Evolutionary conservation across 2,329 filamentous ascomycete genomes (phyloP).

Genomic region (Beauveria sp.): DNA sequence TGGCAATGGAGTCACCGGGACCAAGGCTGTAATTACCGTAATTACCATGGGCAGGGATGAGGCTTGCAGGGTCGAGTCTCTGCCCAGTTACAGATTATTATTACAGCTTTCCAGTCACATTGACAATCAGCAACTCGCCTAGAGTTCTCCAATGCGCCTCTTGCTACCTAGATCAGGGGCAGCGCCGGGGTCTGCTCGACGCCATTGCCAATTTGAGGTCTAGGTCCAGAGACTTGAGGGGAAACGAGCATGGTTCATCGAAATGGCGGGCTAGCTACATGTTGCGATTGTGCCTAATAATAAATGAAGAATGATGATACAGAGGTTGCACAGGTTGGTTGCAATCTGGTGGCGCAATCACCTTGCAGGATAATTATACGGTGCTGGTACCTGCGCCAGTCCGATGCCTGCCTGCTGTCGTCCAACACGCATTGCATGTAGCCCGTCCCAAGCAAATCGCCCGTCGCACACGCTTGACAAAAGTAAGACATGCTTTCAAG

Average conservation of each 20-base stretch:
- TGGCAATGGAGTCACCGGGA: background rate
- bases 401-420: background rate
- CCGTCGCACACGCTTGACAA: no score
- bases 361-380: background rate
- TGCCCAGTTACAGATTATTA: background rate
- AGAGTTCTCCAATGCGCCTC: background rate
- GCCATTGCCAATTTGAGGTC: background rate
- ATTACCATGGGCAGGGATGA: slow-evolving; percentile 16
- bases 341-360: slow-evolving; percentile 8
- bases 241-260: slow-evolving; percentile 1
- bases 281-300: background rate
- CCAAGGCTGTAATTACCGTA: slow-evolving; percentile 17
- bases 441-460: no score
- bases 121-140: background rate
- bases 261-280: background rate
- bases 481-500: no score
- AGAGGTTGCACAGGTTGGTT: background rate
- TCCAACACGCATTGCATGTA: background rate
- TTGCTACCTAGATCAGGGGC: background rate
- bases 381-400: background rate
- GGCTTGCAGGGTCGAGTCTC: background rate
- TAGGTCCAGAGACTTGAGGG: background rate
- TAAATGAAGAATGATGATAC: background rate
- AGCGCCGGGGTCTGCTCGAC: background rate
- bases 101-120: no score